Base-by-base conservation (phyloP, 2,329 filamentous ascomycete genomes). In the Bipolaris zeicola region DNA sequence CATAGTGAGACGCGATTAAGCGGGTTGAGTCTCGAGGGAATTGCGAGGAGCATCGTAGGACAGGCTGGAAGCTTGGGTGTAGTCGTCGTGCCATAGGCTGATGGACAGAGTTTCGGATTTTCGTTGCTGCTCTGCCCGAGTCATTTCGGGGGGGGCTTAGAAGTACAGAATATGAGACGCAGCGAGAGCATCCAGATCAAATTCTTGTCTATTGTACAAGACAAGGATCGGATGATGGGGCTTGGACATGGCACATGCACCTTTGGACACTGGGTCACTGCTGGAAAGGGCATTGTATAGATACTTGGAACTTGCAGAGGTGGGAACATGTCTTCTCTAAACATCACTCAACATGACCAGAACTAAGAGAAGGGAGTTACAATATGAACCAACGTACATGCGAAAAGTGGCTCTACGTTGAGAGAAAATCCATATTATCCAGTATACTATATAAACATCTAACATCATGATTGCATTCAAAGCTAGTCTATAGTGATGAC, bases 11-110 rank as follows among this genome's bases (percentile, higher is more conserved):
- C 67, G 38, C 69, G 80, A 54, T 62, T 83, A 63, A 73, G 67
- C 73, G 88, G 89, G 0, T 90, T 93, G 88, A 92, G 88, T 63
- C 84, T 96, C 33, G 92, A 97, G 78, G 92, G 90, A 0, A 75
- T 98, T 70, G 82, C 87, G 24, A 85, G 90, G 63, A 94, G 92
- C 20, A 91, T 93, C 26, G 68, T 80, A 42, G 85, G 78, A 54
- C 80, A 82, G 74, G 80, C 80, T 50, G 80, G 74, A 51, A 82
- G 80, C 65, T 76, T 82, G 57, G 80, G 80, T 2, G 77, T 82
- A 8, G 77, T 79, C 1, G 76, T 82, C 57, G 80, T 82, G 73
- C 80, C 80, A 52, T 81, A 61, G 53, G 48, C 14, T n/a, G 18
- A 37, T 22, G 11, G 26, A 1, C 13, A 16, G 18, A 16, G 3